Percentiles rank a stretch among this genome's conserved stretches.
Conservation (phyloP, 441 rosid species). For the Melastoma candidum region DNA sequence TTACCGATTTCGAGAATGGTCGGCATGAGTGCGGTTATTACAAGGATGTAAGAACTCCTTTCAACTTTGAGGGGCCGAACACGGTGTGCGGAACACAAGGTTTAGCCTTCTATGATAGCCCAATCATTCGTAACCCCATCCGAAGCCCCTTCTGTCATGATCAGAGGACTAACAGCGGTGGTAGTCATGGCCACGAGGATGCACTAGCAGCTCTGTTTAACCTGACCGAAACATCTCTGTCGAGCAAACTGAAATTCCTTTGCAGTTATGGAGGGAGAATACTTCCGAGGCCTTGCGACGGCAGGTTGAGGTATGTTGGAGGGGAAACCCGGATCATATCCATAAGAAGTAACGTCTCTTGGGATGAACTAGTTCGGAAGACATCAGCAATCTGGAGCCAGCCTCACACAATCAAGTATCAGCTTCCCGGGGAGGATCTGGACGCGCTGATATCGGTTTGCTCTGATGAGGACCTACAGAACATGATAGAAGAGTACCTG, state of each 20-base stretch:
- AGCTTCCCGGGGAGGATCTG: constrained; percentile 62
- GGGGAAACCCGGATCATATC: constrained; percentile 57
- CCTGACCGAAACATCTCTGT: constrained; percentile 20
- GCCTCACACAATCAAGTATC: constrained; percentile 48
- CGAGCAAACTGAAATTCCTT: constrained; percentile 43
- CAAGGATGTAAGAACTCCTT: constrained; percentile 33
- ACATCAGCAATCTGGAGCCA: constrained; percentile 37
- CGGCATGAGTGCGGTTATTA: constrained; percentile 16
- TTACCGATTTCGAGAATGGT: too few relatives aligned
- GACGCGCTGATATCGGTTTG: constrained; percentile 54
- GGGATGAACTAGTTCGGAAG: constrained; percentile 38
- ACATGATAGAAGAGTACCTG: constrained; percentile 57
- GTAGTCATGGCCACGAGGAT: too few relatives aligned
- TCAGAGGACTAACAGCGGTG: too few relatives aligned
- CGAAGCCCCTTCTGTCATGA: too few relatives aligned
- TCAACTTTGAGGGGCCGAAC: constrained; percentile 1
- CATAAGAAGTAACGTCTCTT: constrained; percentile 26
- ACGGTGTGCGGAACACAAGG: too few relatives aligned
- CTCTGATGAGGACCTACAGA: constrained; percentile 48
- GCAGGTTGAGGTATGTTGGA: constrained; percentile 55
- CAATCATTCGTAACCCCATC: too few relatives aligned
- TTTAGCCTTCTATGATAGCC: too few relatives aligned
- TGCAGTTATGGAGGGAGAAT: constrained; percentile 63
- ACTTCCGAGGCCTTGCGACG: constrained; percentile 46
- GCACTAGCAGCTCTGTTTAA: too few relatives aligned